Evolutionary conservation across 495 filamentous ascomycete genomes (phyloP), one percentile per base, ranked within the genome.

Genomic region (Trichoderma erinaceum): DNA sequence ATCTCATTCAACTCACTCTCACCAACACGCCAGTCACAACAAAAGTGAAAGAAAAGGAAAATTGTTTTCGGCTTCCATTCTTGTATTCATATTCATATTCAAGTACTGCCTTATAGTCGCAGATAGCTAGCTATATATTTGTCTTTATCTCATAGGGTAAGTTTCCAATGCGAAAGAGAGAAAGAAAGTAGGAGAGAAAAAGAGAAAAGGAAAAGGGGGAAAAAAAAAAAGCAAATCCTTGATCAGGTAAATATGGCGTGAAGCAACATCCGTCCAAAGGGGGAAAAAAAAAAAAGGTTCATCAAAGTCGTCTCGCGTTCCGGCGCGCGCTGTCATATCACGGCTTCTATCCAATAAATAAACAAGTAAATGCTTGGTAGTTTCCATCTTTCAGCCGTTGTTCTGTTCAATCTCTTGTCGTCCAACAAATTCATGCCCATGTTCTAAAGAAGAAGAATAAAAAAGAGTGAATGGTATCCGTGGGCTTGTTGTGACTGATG

Each of bases 401-500:
- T 61, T 61, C 56, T 48, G 44, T 48, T 48, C 50, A 61, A 61
- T 61, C 56, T 61, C 23, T 58, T 32, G 12, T 27, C 50, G 35
- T 38, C 35, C 35, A 38, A 38, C 35, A n/a, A 56, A 46, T 16
- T 56, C 56, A n/a, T 61, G 56, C 56, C 56, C 56, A 32, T 61
- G 56, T 61, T 10, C 44, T 48, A 48, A 48, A 48, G 13, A 48
- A 3, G n/a, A 48, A 18, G n/a, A 16, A 48, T 4, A 27, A 21
- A 61, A 61, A 61, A 61, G 56, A 61, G 56, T 25, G 56, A 61
- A 61, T 61, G 56, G 56, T 61, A 61, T 61, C 56, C 48, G 10
- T 61, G 56, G 56, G 56, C 56, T 61, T 29, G 56, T 61, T 21
- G 27, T 61, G 4, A 61, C 27, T 29, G 16, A 29, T 61, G 25